Evolutionary conservation across 2,329 filamentous ascomycete species (phyloP).

Genomic region (Colletotrichum lentis): DNA sequence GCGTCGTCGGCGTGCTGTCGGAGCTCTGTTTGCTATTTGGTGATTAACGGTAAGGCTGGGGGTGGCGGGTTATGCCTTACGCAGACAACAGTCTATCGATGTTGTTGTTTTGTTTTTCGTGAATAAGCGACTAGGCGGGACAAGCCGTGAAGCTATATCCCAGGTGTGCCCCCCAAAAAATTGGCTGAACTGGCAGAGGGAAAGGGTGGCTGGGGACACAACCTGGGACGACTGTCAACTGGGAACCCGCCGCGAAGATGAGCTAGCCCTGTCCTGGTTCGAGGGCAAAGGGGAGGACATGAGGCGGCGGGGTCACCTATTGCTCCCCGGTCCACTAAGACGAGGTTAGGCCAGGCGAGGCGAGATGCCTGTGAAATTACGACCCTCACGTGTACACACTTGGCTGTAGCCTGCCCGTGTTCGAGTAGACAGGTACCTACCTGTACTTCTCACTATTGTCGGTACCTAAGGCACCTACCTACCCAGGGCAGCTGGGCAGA

Average conservation of each 20-base stretch:
- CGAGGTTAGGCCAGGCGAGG: slow-evolving; percentile 10
- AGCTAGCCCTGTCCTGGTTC: slow-evolving; percentile 10
- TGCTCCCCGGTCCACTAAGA: slow-evolving; percentile 6
- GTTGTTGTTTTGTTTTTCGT: slow-evolving; percentile 40
- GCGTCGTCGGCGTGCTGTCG: slow-evolving; percentile 10
- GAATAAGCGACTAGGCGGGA: slow-evolving; percentile 32
- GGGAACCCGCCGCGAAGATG: not conserved
- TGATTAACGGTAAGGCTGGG: slow-evolving; percentile 20
- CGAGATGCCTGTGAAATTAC: slow-evolving; percentile 23
- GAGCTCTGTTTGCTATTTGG: not conserved
- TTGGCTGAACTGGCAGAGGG: slow-evolving; percentile 18
- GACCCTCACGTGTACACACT: not conserved
- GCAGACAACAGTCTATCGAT: slow-evolving; percentile 23
- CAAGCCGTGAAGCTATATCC: slow-evolving; percentile 38
- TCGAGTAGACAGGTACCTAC: too few relatives aligned
- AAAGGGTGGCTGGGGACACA: slow-evolving; percentile 23
- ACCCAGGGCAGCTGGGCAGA: too few relatives aligned
- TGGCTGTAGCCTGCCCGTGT: too few relatives aligned
- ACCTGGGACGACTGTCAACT: slow-evolving; percentile 17
- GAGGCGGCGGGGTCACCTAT: slow-evolving; percentile 1
- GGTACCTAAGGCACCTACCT: too few relatives aligned
- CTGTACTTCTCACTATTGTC: too few relatives aligned
- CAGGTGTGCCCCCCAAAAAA: slow-evolving; percentile 17
- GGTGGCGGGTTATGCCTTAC: not conserved
- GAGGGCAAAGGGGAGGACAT: not conserved